Base-by-base conservation (phyloP, 306 rosid genomes). In the Sechiopsis laciniata region DNA sequence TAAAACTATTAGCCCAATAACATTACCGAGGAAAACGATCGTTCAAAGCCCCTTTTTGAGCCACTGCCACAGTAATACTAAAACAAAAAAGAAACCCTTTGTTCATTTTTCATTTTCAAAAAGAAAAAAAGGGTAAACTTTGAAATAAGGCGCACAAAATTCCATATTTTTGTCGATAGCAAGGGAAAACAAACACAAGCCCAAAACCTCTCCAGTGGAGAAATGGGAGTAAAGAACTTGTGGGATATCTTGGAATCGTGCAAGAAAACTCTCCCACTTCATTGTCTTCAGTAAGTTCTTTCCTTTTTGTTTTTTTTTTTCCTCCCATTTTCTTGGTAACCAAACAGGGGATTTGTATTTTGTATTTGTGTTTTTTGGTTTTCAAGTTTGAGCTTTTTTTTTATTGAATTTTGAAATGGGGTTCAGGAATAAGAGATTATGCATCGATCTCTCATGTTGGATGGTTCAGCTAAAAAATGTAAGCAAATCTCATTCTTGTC, bases 371-470 rank as follows among this genome's bases (percentile, higher is more conserved):
- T 40, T 40, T 56, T 16, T 24, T 13, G 24, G 21, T 50, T 4
- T 2, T 55, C 51, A n/a, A 17, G 8, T 67, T 29, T 75, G 71
- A 20, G n/a, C 64, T 73, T 72, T 53, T 70, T 57, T 48, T n/a
- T n/a, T n/a, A n/a, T n/a, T n/a, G n/a, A 65, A 74, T 77, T 67
- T 75, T 71, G 77, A 71, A 83, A 77, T 59, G 71, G 82, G 71
- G 48, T 60, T 9, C 69, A 91, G 97, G 89, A 91, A 91, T 84
- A 91, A 91, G 78, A 83, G 87, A 77, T 70, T 91, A 72, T 88
- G 97, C 85, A 83, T 91, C 71, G 97, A 91, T 79, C 88, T 91
- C 20, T 91, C 97, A 1, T 91, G 95, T 68, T 91, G 97, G 97
- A 79, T 88, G 78, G 95, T 91, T 79, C 89, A 88, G 79, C 89